Base-by-base conservation (phyloP, 169 alveolate genomes). In the Perkinsus olseni region DNA sequence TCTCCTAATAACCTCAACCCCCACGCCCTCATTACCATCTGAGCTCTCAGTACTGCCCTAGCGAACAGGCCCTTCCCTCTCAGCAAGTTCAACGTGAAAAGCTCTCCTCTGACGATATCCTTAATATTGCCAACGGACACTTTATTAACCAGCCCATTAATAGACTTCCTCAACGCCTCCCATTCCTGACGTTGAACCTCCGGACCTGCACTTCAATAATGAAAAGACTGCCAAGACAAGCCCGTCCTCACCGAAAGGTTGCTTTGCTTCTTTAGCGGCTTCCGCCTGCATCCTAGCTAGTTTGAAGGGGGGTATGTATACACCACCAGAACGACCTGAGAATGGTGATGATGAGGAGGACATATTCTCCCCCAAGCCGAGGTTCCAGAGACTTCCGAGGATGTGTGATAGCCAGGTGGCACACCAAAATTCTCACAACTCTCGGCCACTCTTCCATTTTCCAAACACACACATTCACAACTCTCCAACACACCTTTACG, bases 61-160 rank as follows among this genome's bases (percentile, higher is more conserved):
- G 98, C 98, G 91, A 99, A 95, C 48, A 99, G 96, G 0, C 99
- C 99, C 74, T 99, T 98, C 28, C 99, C 99, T 92, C 99, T 96
- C 34, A 99, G 96, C 82, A 99, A 94, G 95, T 99, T 99, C 96
- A 98, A 99, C 95, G 98, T 99, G 74, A 99, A 97, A 90, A 99
- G 96, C 95, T 99, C 99, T 92, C 94, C 95, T 24, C 40, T 94
- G 37, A 97, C 96, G 24, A 97, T 95, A 4, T 95, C 96, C 39
- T 97, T 95, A 20, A 98, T 95, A 94, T 97, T 98, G 38, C 98
- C 95, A n/a, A 97, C 96, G 93, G 98, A 98, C 74, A 98, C 99
- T 94, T 99, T 99, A 95, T 99, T 99, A 92, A 99, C 98, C 28
- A 98, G 95, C 36, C 99, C 99, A 95, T 98, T 98, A 45, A 99